A percentile compares a stretch with the other conserved stretches of the same genome.
These are phyloP conservation scores for Pythium vanterpoolii DNA, from an alignment of 352 stramenopile species.

Conservation along the genomic window DNA sequence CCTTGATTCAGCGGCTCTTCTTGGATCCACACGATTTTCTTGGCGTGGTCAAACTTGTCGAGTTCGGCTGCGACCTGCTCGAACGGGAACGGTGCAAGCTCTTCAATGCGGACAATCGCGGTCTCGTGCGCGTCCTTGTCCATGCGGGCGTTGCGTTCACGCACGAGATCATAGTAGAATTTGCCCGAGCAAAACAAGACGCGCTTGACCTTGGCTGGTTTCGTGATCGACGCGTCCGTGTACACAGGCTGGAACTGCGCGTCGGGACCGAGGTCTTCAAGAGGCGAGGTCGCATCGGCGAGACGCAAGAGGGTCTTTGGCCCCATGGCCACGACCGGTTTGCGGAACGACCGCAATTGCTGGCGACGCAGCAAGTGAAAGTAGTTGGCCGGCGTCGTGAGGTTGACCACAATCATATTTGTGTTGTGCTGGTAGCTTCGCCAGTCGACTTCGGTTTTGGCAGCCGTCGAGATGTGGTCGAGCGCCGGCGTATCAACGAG, in stretches of 20 bases:
- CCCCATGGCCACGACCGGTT: constrained; percentile 71
- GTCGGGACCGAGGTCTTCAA: constrained; percentile 57
- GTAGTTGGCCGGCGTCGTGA: constrained; percentile 93
- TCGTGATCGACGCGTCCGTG: constrained; percentile 44
- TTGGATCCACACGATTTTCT: constrained; percentile 75
- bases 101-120: constrained; percentile 74
- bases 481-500: constrained; percentile 71
- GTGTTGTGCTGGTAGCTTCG: constrained; percentile 62
- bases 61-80: constrained; percentile 57
- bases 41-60: constrained; percentile 53
- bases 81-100: constrained; percentile 85
- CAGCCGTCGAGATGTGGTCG: constrained; percentile 28
- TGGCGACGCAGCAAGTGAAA: constrained; percentile 95
- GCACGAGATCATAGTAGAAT: constrained; percentile 84
- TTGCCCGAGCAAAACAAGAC: constrained; percentile 83
- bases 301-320: constrained; percentile 78
- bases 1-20: constrained; percentile 84
- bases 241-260: constrained; percentile 70
- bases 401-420: constrained; percentile 85
- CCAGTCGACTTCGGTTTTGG: constrained; percentile 42
- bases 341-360: constrained; percentile 68
- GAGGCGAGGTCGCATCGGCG: constrained; percentile 54
- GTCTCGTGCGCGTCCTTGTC: constrained; percentile 38
- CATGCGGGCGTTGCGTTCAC: constrained; percentile 49
- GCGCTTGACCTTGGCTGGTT: constrained; percentile 52